Conservation (phyloP, 768 basidiomycete species). For the Thelephora ganbajun region DNA sequence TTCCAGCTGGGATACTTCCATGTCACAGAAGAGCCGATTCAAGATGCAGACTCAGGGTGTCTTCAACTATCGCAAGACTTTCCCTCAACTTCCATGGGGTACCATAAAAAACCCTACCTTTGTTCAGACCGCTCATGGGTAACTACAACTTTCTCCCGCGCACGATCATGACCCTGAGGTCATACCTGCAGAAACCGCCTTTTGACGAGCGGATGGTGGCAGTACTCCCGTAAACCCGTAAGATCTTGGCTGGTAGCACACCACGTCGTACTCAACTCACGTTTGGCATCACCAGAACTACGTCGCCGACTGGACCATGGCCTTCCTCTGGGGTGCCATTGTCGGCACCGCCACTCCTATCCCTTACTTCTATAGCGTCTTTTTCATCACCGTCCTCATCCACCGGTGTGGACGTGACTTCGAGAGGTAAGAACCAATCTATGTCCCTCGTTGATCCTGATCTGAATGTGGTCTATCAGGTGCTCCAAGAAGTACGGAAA, state of each 20-base stretch:
- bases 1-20: slow-evolving; percentile 78
- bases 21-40: slow-evolving; percentile 95
- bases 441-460: background rate
- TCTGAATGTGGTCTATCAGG: slow-evolving; percentile 19
- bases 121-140: slow-evolving; percentile 93
- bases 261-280: background rate
- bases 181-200: slow-evolving; percentile 58
- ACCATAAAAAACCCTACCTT: slow-evolving; percentile 76
- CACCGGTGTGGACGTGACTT: slow-evolving; percentile 92
- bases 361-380: slow-evolving; percentile 93
- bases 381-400: slow-evolving; percentile 87
- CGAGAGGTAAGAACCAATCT: slow-evolving; percentile 40
- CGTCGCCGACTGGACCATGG: slow-evolving; percentile 83
- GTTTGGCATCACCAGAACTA: slow-evolving; percentile 48
- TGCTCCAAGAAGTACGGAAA: slow-evolving; percentile 88
- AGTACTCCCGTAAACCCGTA: slow-evolving; percentile 84
- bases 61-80: slow-evolving; percentile 72
- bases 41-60: slow-evolving; percentile 95
- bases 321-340: slow-evolving; percentile 72
- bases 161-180: background rate
- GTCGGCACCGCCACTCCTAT: slow-evolving; percentile 68
- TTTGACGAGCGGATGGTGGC: slow-evolving; percentile 90
- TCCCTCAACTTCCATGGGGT: slow-evolving; percentile 85
- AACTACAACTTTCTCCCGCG: slow-evolving; percentile 7
- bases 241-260: slow-evolving; percentile 13